phyloP scores from a whole-genome alignment of 1,284 basidiomycete genomes.

The Neolentinus lepideus region DNA sequence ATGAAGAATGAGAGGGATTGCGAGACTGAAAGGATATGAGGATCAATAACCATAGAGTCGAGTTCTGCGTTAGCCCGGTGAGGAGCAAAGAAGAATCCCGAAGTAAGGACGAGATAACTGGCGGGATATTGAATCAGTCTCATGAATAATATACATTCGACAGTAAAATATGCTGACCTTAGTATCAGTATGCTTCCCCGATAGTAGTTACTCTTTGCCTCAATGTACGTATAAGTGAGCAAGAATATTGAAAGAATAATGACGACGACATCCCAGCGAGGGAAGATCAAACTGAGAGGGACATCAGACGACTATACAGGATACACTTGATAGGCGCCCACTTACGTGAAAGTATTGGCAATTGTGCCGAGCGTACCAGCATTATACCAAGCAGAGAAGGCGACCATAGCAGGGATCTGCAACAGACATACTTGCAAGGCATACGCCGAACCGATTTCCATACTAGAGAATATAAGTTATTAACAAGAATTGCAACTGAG shows the following conservation, averaged over 20 bases:
- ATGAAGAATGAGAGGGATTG: background rate
- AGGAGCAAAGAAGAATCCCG: conserved; percentile 79
- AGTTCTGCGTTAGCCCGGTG: conserved; percentile 4
- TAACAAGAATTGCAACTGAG: too few relatives aligned
- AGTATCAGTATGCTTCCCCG: conserved; percentile 89
- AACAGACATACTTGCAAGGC: conserved; percentile 96
- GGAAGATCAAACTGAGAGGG: conserved; percentile 82
- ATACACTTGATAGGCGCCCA: conserved; percentile 10
- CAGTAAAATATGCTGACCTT: conserved; percentile 44
- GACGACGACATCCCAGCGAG: conserved; percentile 95
- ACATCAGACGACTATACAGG: conserved; percentile 8
- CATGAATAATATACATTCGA: background rate
- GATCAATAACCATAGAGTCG: background rate
- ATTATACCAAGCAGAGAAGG: conserved; percentile 92
- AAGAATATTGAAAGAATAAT: conserved; percentile 95
- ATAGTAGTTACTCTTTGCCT: conserved; percentile 96
- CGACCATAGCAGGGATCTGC: conserved; percentile 98
- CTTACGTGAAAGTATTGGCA: conserved; percentile 85
- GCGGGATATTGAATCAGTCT: conserved; percentile 3
- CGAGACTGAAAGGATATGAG: background rate
- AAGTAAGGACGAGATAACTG: conserved; percentile 73
- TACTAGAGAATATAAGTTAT: conserved; percentile 52
- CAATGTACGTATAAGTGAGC: conserved; percentile 98
- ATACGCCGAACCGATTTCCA: conserved; percentile 99
- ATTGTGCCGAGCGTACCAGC: conserved; percentile 77